phyloP scores from a whole-genome alignment of 2,329 filamentous ascomycete genomes.

The Xylaria hypoxylon region DNA sequence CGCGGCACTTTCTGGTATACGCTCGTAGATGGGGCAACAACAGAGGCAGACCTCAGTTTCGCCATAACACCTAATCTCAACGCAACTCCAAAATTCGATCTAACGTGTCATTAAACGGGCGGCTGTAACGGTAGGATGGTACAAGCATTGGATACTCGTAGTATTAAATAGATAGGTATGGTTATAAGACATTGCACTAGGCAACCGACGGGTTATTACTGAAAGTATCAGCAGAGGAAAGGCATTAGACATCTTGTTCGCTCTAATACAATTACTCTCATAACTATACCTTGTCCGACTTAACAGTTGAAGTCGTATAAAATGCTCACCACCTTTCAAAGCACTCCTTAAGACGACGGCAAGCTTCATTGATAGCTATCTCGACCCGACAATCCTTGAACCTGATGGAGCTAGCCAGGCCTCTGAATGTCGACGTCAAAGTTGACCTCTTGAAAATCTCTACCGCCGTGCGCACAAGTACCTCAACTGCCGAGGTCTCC shows the following conservation, averaged over 20 bases:
- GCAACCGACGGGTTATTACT: background rate
- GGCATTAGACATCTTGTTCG: background rate
- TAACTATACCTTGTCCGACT: too few relatives aligned
- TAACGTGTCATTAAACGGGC: conserved; percentile 39
- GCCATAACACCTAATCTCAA: conserved; percentile 43
- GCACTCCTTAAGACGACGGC: too few relatives aligned
- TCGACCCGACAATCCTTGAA: too few relatives aligned
- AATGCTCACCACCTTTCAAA: too few relatives aligned
- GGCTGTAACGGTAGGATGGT: background rate
- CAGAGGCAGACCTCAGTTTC: conserved; percentile 49
- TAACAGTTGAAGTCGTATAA: too few relatives aligned
- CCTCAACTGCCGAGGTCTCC: too few relatives aligned
- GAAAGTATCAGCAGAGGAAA: background rate
- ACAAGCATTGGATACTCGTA: background rate
- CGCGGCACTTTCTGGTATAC: conserved; percentile 65
- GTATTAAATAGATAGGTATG: conserved; percentile 10
- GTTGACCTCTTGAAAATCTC: too few relatives aligned
- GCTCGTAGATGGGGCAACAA: conserved; percentile 62
- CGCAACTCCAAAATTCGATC: conserved; percentile 43
- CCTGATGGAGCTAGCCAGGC: too few relatives aligned
- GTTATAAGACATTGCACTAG: conserved; percentile 7
- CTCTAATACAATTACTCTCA: background rate
- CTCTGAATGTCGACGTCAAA: too few relatives aligned
- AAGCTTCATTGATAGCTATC: too few relatives aligned
- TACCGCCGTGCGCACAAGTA: too few relatives aligned